Conservation (phyloP, 192 early-diverging fungal genomes). For the Piromyces finnis region DNA sequence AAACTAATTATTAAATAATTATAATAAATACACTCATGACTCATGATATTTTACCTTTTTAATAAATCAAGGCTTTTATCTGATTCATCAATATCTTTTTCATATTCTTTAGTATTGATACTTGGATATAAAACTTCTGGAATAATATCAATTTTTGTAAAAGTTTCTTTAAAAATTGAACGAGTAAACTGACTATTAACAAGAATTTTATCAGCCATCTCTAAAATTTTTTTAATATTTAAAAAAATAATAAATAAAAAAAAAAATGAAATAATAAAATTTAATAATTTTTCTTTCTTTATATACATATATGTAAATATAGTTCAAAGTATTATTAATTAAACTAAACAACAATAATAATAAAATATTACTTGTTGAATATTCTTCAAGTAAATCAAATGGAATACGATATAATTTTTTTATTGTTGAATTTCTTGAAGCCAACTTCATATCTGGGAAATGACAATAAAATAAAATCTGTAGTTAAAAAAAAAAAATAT, state of each 20-base stretch:
- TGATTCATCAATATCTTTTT: slow-evolving; percentile 24
- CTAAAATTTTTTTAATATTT: no score
- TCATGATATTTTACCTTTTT: no score
- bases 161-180: slow-evolving; percentile 47
- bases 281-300: no score
- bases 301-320: no score
- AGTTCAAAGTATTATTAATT: no score
- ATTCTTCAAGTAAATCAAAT: slow-evolving; percentile 69
- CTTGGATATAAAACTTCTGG: slow-evolving; percentile 73
- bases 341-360: no score
- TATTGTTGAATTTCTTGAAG: slow-evolving; percentile 31
- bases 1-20: no score
- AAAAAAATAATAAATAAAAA: no score
- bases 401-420: slow-evolving; percentile 60
- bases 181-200: slow-evolving; percentile 87
- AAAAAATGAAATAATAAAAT: no score
- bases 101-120: slow-evolving; percentile 57
- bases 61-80: slow-evolving; percentile 35
- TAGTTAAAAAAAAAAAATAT: no score
- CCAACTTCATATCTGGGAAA: slow-evolving; percentile 76
- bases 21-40: no score
- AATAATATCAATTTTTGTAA: slow-evolving; percentile 32
- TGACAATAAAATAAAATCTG: slow-evolving; percentile 92
- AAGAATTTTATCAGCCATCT: slow-evolving; percentile 71
- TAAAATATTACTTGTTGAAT: slow-evolving; percentile 59